These are phyloP conservation scores for Gossypium schwendimanii DNA, from an alignment of 441 rosid species.

Conservation along the genomic window DNA sequence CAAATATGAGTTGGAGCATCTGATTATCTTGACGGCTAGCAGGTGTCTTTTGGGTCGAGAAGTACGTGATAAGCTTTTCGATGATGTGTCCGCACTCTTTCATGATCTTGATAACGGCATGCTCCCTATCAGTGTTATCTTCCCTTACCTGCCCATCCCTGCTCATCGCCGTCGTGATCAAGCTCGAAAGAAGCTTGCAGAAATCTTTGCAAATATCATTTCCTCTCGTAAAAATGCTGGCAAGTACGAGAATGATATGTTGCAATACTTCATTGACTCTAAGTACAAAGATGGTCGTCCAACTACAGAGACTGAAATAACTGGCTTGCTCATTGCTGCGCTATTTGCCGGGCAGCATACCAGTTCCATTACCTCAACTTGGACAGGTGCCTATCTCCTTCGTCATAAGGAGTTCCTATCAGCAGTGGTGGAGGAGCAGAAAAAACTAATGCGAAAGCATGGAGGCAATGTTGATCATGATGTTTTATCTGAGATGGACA, in stretches of 20 bases:
- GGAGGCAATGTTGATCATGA: slow-evolving; percentile 89
- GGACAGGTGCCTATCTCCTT: slow-evolving; percentile 94
- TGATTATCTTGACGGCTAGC: slow-evolving; percentile 95
- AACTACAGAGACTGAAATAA: slow-evolving; percentile 81
- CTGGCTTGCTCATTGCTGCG: slow-evolving; percentile 96
- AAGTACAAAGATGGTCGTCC: slow-evolving; percentile 90
- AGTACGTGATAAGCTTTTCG: slow-evolving; percentile 95
- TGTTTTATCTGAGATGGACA: slow-evolving; percentile 86
- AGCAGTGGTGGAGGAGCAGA: slow-evolving; percentile 78
- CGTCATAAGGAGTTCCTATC: slow-evolving; percentile 49
- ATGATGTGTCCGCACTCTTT: slow-evolving; percentile 86
- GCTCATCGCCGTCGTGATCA: slow-evolving; percentile 92
- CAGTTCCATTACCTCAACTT: slow-evolving; percentile 95
- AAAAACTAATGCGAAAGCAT: slow-evolving; percentile 54
- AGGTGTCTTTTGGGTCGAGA: slow-evolving; percentile 92
- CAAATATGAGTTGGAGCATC: slow-evolving; percentile 86
- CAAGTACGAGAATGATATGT: slow-evolving; percentile 79
- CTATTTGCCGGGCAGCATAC: slow-evolving; percentile 99
- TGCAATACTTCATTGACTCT: slow-evolving; percentile 92
- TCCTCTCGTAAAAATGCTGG: slow-evolving; percentile 65
- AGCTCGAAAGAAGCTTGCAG: slow-evolving; percentile 77
- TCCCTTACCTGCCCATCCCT: slow-evolving; percentile 88
- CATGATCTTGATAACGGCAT: slow-evolving; percentile 98
- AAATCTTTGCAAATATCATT: slow-evolving; percentile 72
- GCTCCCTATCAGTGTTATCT: slow-evolving; percentile 94